A percentile compares a stretch with the other conserved stretches of the same genome.
These are phyloP conservation scores for Fusarium sororula DNA, from an alignment of 2,329 filamentous ascomycete species.

Conservation along the genomic window DNA sequence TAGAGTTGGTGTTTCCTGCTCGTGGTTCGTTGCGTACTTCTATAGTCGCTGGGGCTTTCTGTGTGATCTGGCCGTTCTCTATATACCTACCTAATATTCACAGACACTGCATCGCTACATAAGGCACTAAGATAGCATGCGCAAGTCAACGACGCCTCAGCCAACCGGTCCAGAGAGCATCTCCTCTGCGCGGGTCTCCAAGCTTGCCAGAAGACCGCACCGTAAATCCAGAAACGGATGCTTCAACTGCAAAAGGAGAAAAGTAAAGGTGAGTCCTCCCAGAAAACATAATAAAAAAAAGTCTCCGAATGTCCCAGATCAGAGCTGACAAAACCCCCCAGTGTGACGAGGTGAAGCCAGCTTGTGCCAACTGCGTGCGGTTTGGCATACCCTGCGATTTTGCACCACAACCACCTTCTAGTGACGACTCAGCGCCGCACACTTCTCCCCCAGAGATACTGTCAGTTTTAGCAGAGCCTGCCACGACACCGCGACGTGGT, in stretches of 20 bases:
- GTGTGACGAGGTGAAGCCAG: conserved; percentile 47
- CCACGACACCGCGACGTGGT: conserved; percentile 37
- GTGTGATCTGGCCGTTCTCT: background rate
- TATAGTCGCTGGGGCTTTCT: background rate
- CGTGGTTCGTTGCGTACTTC: background rate
- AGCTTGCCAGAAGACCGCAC: conserved; percentile 43
- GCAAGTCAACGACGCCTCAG: conserved; percentile 38
- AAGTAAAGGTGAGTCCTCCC: conserved; percentile 42
- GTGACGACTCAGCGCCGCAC: conserved; percentile 29
- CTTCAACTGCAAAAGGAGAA: conserved; percentile 46
- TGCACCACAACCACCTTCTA: conserved; percentile 30
- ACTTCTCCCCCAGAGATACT: conserved; percentile 22
- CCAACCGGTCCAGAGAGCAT: conserved; percentile 36
- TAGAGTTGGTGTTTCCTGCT: conserved; percentile 11
- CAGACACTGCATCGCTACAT: background rate
- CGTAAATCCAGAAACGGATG: conserved; percentile 46
- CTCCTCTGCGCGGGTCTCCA: conserved; percentile 38
- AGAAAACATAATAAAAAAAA: background rate
- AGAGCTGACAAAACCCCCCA: conserved; percentile 28
- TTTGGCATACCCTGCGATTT: conserved; percentile 45
- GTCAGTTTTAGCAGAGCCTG: conserved; percentile 26
- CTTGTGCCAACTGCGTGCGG: conserved; percentile 45
- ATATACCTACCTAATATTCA: background rate
- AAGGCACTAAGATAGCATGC: background rate
- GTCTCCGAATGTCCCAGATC: background rate